Evolutionary conservation across 768 basidiomycete genomes (phyloP).

Genomic region (Russula lepida): DNA sequence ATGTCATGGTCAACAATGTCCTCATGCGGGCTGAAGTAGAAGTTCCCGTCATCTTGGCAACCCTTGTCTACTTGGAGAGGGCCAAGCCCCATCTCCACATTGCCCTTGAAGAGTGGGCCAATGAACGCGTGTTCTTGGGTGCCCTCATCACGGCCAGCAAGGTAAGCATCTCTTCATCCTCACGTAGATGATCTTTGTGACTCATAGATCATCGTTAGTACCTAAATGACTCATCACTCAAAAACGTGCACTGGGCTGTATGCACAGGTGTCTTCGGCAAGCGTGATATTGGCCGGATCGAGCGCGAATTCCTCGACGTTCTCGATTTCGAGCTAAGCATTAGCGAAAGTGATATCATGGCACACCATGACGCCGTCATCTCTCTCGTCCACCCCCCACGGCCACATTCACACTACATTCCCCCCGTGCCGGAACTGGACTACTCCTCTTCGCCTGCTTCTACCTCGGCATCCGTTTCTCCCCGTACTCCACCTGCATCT

Average conservation of each 20-base stretch:
- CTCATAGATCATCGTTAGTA: slow-evolving; percentile 38
- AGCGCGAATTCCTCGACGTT: slow-evolving; percentile 73
- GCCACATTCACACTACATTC: background rate
- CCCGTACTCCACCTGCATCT: slow-evolving; percentile 3
- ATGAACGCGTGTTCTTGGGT: slow-evolving; percentile 86
- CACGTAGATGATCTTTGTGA: background rate
- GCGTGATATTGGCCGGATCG: slow-evolving; percentile 68
- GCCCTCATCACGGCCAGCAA: slow-evolving; percentile 85
- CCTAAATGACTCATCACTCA: slow-evolving; percentile 78
- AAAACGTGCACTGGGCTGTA: slow-evolving; percentile 81
- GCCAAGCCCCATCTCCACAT: slow-evolving; percentile 75
- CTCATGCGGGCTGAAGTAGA: slow-evolving; percentile 67
- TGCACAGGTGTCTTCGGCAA: slow-evolving; percentile 74
- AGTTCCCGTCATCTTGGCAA: slow-evolving; percentile 56
- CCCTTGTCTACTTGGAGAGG: slow-evolving; percentile 70
- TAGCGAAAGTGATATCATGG: slow-evolving; percentile 51
- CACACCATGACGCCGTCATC: slow-evolving; percentile 29
- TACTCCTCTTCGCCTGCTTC: slow-evolving; percentile 5
- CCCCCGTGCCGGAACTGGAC: slow-evolving; percentile 1
- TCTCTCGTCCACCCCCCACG: slow-evolving; percentile 16
- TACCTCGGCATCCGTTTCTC: slow-evolving; percentile 15
- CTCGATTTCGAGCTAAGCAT: slow-evolving; percentile 63
- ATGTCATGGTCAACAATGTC: slow-evolving; percentile 58
- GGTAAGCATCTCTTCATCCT: slow-evolving; percentile 34
- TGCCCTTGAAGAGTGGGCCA: slow-evolving; percentile 76